phyloP scores from a whole-genome alignment of 345 rosid genomes.

The Mangifera indica region DNA sequence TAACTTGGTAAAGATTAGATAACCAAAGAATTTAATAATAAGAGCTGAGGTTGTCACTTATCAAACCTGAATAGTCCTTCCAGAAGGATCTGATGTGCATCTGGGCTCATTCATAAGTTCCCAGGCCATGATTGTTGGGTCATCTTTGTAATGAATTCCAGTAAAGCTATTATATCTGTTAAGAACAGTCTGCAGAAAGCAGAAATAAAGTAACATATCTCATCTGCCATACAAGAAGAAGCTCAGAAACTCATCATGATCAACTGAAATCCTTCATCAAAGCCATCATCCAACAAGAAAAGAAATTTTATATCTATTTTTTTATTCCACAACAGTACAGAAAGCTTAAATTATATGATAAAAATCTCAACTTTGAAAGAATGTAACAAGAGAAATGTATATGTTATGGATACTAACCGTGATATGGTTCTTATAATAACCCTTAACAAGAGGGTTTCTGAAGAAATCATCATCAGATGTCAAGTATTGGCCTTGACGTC shows the following conservation, averaged over 20 bases:
- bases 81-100: constrained; percentile 80
- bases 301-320: neutral
- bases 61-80: constrained; percentile 81
- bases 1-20: neutral
- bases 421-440: constrained; percentile 75
- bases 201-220: neutral
- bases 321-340: neutral
- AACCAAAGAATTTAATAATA: neutral
- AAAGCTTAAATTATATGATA: neutral
- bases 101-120: constrained; percentile 99
- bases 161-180: constrained; percentile 69
- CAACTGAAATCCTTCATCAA: neutral
- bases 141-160: constrained; percentile 78
- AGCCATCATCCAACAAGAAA: neutral
- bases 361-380: neutral
- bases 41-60: constrained; percentile 15
- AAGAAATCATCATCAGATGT: constrained; percentile 88
- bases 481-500: constrained; percentile 58
- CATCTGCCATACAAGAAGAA: neutral
- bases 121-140: constrained; percentile 98
- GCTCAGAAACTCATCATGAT: neutral
- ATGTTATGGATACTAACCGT: constrained; percentile 37
- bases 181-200: constrained; percentile 55
- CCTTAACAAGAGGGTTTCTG: constrained; percentile 67
- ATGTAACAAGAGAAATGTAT: neutral